Percentiles rank a stretch among this genome's conserved stretches.
phyloP scores from a whole-genome alignment of 257 asterid species.

The Cynanchum wilfordii region DNA sequence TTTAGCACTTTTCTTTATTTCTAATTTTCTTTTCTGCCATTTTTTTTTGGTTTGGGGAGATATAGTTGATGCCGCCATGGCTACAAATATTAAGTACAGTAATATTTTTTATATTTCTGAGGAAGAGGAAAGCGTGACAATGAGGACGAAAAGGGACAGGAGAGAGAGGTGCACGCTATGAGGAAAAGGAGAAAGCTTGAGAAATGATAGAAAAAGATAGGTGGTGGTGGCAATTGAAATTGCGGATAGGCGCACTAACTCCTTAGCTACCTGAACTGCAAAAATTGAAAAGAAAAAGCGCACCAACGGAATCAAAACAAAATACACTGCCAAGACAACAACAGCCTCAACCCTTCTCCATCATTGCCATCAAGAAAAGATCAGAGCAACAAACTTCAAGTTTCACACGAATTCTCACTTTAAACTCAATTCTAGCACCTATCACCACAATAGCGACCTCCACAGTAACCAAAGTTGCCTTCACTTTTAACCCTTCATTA shows the following conservation, averaged over 20 bases:
- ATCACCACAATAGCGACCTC: not conserved
- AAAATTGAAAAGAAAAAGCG: slow-evolving; percentile 23
- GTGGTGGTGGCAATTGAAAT: slow-evolving; percentile 41
- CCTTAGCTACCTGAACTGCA: slow-evolving; percentile 6
- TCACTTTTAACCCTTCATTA: slow-evolving; percentile 10
- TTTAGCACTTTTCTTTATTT: not conserved
- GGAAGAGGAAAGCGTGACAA: slow-evolving; percentile 6
- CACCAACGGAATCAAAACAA: slow-evolving; percentile 22
- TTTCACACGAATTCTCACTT: slow-evolving; percentile 10
- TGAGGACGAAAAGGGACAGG: slow-evolving; percentile 8
- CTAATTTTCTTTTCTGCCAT: too few species aligned
- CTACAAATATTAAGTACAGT: not conserved
- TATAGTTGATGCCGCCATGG: not conserved
- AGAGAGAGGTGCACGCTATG: slow-evolving; percentile 23
- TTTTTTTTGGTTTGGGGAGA: not conserved
- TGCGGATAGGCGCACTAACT: slow-evolving; percentile 34
- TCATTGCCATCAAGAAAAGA: slow-evolving; percentile 29
- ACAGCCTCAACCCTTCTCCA: slow-evolving; percentile 20
- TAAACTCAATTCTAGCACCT: slow-evolving; percentile 6
- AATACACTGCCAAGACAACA: slow-evolving; percentile 9
- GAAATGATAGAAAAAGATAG: slow-evolving; percentile 29
- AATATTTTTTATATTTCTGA: not conserved
- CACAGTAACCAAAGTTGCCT: not conserved
- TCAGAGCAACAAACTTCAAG: slow-evolving; percentile 12
- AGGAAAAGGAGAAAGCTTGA: slow-evolving; percentile 10